phyloP scores from a whole-genome alignment of 768 basidiomycete species.

The Phallus indusiatus region DNA sequence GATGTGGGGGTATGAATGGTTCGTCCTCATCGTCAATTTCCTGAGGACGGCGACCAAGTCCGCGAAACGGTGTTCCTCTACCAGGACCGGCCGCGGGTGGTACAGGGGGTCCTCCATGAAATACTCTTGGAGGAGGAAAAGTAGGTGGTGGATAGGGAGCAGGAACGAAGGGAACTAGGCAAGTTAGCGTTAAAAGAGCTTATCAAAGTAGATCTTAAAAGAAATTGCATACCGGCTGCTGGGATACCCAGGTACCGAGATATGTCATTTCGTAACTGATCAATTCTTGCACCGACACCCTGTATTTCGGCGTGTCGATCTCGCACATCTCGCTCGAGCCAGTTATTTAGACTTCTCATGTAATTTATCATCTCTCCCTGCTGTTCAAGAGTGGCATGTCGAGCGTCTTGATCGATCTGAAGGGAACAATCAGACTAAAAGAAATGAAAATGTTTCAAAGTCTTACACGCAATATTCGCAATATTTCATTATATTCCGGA shows the following conservation, averaged over 20 bases:
- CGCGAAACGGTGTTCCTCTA: background rate
- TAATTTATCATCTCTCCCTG: slow-evolving; percentile 76
- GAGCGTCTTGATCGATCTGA: slow-evolving; percentile 69
- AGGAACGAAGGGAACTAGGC: background rate
- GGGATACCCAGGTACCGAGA: slow-evolving; percentile 27
- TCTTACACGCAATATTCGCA: slow-evolving; percentile 37
- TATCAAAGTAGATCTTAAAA: background rate
- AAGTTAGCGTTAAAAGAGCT: background rate
- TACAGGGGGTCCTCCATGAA: background rate
- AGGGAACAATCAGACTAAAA: background rate
- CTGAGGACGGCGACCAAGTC: background rate
- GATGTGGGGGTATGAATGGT: slow-evolving; percentile 5
- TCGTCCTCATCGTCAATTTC: background rate
- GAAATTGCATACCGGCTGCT: slow-evolving; percentile 23
- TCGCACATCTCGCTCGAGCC: slow-evolving; percentile 69
- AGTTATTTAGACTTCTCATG: slow-evolving; percentile 64
- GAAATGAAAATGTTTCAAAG: background rate
- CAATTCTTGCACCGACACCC: slow-evolving; percentile 54
- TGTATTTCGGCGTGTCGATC: slow-evolving; percentile 70
- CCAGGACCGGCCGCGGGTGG: background rate
- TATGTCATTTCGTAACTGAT: slow-evolving; percentile 34
- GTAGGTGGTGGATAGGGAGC: background rate
- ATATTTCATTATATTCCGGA: slow-evolving; percentile 56
- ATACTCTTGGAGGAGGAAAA: slow-evolving; percentile 1
- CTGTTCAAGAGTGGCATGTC: slow-evolving; percentile 67